A percentile compares a stretch with the other conserved stretches of the same genome.
Conservation (phyloP, 2,329 filamentous ascomycete genomes). For the Talaromyces sp. region DNA sequence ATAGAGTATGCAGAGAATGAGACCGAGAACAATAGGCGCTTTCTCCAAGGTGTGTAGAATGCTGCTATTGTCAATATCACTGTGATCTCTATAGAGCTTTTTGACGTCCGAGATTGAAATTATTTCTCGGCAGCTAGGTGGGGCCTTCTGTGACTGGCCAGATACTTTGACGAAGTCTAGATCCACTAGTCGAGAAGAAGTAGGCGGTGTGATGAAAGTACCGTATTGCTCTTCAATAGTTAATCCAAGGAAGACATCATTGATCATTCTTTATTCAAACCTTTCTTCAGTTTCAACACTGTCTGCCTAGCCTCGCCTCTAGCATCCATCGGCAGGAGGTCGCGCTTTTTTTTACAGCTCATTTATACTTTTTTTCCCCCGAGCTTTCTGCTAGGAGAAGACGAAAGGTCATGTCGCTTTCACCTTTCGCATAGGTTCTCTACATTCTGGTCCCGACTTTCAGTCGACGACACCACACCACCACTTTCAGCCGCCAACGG, state of each 20-base stretch:
- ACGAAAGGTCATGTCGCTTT: constrained; percentile 19
- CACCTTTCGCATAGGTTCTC: constrained; percentile 14
- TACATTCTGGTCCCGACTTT: constrained; percentile 9
- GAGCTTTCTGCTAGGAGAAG: constrained; percentile 14
- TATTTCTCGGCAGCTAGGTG: constrained; percentile 2
- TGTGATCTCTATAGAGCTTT: neutral
- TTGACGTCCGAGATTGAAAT: neutral
- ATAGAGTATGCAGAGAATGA: neutral
- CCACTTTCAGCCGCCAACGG: neutral
- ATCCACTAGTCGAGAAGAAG: neutral
- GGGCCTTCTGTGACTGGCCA: neutral
- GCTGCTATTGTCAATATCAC: neutral
- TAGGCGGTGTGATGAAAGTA: no score
- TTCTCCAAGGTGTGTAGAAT: no score
- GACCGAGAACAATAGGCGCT: no score
- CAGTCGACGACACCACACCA: constrained; percentile 7
- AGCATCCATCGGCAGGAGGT: neutral
- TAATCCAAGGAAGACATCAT: neutral
- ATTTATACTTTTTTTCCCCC: neutral
- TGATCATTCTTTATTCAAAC: neutral
- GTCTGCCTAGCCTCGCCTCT: neutral
- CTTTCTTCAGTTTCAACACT: neutral
- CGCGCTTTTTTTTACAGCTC: neutral
- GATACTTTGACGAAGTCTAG: neutral
- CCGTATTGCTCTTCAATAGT: neutral